Evolutionary conservation across 495 filamentous ascomycete genomes (phyloP).

Genomic region (Penicillium lividum): DNA sequence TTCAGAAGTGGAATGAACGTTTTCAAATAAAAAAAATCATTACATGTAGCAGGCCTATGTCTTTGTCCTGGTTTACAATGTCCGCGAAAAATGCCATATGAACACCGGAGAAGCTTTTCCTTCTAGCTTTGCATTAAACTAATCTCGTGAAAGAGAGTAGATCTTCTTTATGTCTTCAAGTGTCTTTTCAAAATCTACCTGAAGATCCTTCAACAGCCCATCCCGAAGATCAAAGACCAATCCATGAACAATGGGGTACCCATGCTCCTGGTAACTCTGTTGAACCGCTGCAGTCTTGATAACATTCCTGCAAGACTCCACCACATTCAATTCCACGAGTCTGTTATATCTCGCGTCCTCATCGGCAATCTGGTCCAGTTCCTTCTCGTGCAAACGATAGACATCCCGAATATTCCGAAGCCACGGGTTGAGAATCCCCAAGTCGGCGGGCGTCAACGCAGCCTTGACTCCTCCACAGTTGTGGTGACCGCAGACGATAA

Average conservation of each 20-base stretch:
- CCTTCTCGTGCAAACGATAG: conserved; percentile 47
- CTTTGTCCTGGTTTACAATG: too few species aligned
- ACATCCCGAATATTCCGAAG: conserved; percentile 67
- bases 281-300: conserved; percentile 60
- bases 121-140: not conserved
- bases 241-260: conserved; percentile 69
- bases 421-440: conserved; percentile 80
- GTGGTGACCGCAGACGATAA: conserved; percentile 82
- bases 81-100: too few species aligned
- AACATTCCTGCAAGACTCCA: conserved; percentile 59
- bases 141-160: conserved; percentile 22
- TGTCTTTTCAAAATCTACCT: conserved; percentile 36
- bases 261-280: conserved; percentile 62
- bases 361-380: conserved; percentile 51
- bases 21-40: too few species aligned
- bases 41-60: too few species aligned
- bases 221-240: conserved; percentile 62
- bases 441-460: conserved; percentile 58
- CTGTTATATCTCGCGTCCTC: conserved; percentile 48
- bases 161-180: conserved; percentile 37
- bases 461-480: conserved; percentile 75
- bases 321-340: conserved; percentile 67
- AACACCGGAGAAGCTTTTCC: not conserved
- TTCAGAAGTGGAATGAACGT: too few species aligned
- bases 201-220: conserved; percentile 58